Conservation (phyloP, 768 basidiomycete species). For the Leccinum truebloodii region DNA sequence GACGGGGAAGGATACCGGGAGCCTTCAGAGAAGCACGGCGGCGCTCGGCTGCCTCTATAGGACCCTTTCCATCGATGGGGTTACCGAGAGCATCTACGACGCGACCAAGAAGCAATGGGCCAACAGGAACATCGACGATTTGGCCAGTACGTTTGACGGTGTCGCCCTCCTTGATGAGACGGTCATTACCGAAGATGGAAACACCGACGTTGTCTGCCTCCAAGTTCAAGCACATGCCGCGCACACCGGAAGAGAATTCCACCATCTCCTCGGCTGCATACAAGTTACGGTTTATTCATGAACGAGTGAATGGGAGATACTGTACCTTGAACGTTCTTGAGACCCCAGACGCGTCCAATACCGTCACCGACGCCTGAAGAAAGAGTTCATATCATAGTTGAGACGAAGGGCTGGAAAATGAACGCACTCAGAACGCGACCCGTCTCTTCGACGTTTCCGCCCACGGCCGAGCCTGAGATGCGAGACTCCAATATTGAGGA, state of each 20-base stretch:
- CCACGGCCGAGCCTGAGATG: constrained; percentile 88
- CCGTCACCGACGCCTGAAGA: constrained; percentile 94
- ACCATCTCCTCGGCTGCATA: constrained; percentile 98
- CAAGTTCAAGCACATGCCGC: constrained; percentile 99
- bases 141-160: constrained; percentile 99
- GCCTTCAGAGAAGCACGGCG: constrained; percentile 98
- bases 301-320: constrained; percentile 5
- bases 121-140: constrained; percentile 99
- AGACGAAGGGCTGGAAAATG: neutral
- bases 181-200: constrained; percentile 98
- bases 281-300: constrained; percentile 2
- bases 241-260: constrained; percentile 99
- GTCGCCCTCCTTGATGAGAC: constrained; percentile 99
- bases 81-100: constrained; percentile 99
- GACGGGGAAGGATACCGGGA: constrained; percentile 98
- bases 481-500: constrained; percentile 99
- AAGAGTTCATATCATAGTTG: constrained; percentile 8
- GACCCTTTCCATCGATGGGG: constrained; percentile 99
- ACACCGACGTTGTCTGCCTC: constrained; percentile 99
- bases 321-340: constrained; percentile 95
- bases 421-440: constrained; percentile 95
- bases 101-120: constrained; percentile 95
- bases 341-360: constrained; percentile 99
- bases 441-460: constrained; percentile 97
- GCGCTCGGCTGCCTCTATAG: constrained; percentile 90